These are phyloP conservation scores for Penicillium samsonianum DNA, from an alignment of 495 filamentous ascomycete species.

Conservation along the genomic window DNA sequence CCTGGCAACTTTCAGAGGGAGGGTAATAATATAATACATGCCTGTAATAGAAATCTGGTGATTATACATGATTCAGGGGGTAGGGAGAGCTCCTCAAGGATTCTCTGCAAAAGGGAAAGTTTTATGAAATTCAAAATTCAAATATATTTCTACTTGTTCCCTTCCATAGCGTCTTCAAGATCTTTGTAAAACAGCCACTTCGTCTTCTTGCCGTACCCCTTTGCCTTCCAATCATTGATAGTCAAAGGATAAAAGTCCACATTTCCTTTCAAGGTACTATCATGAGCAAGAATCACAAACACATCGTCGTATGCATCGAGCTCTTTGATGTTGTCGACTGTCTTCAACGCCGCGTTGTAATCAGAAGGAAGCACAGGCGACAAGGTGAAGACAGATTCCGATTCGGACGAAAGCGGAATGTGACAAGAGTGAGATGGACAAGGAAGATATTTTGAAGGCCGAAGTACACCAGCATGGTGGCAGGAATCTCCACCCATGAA, in stretches of 20 bases:
- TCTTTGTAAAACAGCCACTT: neutral
- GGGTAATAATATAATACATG: too few species aligned
- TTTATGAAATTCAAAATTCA: too few species aligned
- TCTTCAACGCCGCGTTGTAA: neutral
- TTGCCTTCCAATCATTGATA: neutral
- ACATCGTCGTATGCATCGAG: neutral
- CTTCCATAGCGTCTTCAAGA: too few species aligned
- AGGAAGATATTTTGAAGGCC: neutral
- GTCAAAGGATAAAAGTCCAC: neutral
- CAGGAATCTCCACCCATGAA: constrained; percentile 31
- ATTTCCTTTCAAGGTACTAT: neutral
- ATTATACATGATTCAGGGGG: too few species aligned
- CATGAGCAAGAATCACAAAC: constrained; percentile 1
- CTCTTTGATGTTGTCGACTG: neutral
- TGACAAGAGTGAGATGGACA: neutral
- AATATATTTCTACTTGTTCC: too few species aligned
- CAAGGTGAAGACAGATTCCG: neutral
- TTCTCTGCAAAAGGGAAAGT: too few species aligned
- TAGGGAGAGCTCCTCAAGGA: too few species aligned
- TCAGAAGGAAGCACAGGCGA: neutral
- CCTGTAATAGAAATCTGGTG: too few species aligned
- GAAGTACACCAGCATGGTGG: constrained; percentile 11
- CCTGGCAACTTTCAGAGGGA: too few species aligned
- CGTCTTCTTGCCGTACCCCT: neutral
- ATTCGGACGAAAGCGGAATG: neutral